Evolutionary conservation across 139 green algal genomes (phyloP).

Genomic region (Deuterostichococcus epilithicus): DNA sequence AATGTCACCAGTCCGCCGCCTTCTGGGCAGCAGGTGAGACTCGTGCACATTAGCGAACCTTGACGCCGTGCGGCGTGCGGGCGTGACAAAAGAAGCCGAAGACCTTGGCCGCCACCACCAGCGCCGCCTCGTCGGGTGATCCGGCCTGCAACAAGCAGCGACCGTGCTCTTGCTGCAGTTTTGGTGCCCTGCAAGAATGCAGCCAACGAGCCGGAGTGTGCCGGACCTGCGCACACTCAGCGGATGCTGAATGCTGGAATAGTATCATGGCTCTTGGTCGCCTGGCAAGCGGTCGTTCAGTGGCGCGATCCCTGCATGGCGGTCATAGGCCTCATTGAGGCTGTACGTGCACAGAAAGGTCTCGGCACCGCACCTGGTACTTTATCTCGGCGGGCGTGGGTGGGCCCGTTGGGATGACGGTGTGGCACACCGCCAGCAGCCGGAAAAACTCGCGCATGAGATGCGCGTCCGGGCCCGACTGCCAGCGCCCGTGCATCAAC

Average conservation of each 20-base stretch:
- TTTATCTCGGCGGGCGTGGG: slow-evolving; percentile 14
- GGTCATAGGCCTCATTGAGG: too few species aligned
- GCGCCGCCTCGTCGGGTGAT: slow-evolving; percentile 81
- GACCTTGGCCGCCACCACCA: slow-evolving; percentile 70
- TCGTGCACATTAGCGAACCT: too few species aligned
- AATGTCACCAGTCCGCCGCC: not conserved
- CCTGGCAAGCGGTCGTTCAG: too few species aligned
- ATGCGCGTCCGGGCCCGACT: slow-evolving; percentile 22
- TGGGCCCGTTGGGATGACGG: slow-evolving; percentile 60
- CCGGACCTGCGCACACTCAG: too few species aligned
- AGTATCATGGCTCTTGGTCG: too few species aligned
- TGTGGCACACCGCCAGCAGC: slow-evolving; percentile 77
- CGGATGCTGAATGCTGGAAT: too few species aligned
- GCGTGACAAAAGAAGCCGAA: slow-evolving; percentile 69
- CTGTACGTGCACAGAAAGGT: not conserved
- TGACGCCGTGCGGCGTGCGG: slow-evolving; percentile 18
- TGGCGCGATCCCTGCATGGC: too few species aligned
- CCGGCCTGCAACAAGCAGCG: slow-evolving; percentile 68
- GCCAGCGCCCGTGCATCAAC: slow-evolving; percentile 69
- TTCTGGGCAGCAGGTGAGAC: too few species aligned
- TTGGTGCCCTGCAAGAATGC: too few species aligned
- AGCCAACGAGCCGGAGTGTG: too few species aligned
- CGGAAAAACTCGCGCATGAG: slow-evolving; percentile 60
- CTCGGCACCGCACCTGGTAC: slow-evolving; percentile 5
- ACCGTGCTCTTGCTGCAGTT: not conserved